Evolutionary conservation across 2,329 filamentous ascomycete genomes (phyloP), one percentile per base, ranked within the genome.

Genomic region (Phialophora expanda): DNA sequence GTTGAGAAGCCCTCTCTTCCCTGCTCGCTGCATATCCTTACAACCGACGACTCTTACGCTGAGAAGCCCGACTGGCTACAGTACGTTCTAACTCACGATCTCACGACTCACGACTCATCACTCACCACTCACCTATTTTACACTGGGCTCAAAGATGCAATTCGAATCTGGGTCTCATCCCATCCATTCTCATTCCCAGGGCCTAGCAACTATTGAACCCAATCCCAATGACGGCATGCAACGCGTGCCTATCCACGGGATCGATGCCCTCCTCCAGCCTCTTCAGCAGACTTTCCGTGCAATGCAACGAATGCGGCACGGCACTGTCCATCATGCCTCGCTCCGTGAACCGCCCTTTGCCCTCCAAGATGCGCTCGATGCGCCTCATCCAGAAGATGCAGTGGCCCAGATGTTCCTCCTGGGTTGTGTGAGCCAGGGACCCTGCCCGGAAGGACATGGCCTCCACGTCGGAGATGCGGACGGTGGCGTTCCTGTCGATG

Each of bases 361-460:
- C 53, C 14, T 56, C 26, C 24, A 56, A 32, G 24, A 38, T 22
- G 11, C 53, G 11, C 53, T 56, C 53, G n/a, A 56, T 32, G 12
- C 53, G 53, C 53, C 53, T 38, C 53, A 56, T 56, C 53, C 53
- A 56, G 30, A 56, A 56, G 26, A 56, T 34, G 11, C 53, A 56
- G 9, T 56, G 53, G 1, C 53, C 53, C 9, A 56, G n/a, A 32
- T 56, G 53, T 11, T 56, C 53, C 26, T 56, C 53, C 30, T 56
- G 53, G 4, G 53, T 30, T 12, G 53, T 56, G 30, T 32, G 53
- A 1, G 30, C 53, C 14, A 56, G 20, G 12, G 53, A 56, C 5
- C 53, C 53, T 28, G 53, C 53, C 1, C 53, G 53, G 53, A 56
- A 56, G 1, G 53, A 56, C 53, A 56, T 26, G 53, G 53, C 9